Conservation (phyloP, 768 basidiomycete genomes). For the Hygrophorus pudorinus region DNA sequence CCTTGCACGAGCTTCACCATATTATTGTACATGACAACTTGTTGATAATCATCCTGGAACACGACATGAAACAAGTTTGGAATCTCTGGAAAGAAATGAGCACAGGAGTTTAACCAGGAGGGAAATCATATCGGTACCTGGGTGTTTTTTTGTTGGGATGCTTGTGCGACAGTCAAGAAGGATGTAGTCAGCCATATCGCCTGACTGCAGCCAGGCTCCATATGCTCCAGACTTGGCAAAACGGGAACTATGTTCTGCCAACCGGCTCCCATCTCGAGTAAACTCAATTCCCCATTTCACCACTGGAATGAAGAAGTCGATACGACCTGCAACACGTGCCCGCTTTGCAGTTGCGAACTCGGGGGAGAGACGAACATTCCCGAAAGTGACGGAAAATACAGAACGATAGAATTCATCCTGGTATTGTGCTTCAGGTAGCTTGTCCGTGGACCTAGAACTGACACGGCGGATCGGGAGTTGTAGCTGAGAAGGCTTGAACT, state of each 20-base stretch:
- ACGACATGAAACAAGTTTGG: neutral
- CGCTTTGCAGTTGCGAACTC: constrained; percentile 2
- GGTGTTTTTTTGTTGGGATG: neutral
- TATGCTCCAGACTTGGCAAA: constrained; percentile 7
- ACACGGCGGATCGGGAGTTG: constrained; percentile 2
- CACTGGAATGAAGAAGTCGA: constrained; percentile 13
- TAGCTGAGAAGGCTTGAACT: constrained; percentile 6
- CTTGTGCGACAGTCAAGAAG: constrained; percentile 12
- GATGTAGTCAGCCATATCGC: constrained; percentile 10
- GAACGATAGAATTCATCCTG: constrained; percentile 10
- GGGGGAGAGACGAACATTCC: constrained; percentile 1
- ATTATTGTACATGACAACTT: no score
- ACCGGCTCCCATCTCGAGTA: constrained; percentile 8
- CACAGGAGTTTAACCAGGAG: no score
- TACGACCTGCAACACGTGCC: constrained; percentile 1
- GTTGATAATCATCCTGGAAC: neutral
- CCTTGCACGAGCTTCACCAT: no score
- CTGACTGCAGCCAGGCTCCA: constrained; percentile 4
- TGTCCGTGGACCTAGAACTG: constrained; percentile 1
- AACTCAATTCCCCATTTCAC: constrained; percentile 12
- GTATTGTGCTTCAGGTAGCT: constrained; percentile 8
- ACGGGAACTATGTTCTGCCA: constrained; percentile 8
- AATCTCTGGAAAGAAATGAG: neutral
- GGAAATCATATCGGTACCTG: neutral
- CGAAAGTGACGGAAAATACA: constrained; percentile 2